Percentiles rank a stretch among this genome's conserved stretches.
Conservation (phyloP, 352 stramenopile genomes). For the Pythium phragmitis region DNA sequence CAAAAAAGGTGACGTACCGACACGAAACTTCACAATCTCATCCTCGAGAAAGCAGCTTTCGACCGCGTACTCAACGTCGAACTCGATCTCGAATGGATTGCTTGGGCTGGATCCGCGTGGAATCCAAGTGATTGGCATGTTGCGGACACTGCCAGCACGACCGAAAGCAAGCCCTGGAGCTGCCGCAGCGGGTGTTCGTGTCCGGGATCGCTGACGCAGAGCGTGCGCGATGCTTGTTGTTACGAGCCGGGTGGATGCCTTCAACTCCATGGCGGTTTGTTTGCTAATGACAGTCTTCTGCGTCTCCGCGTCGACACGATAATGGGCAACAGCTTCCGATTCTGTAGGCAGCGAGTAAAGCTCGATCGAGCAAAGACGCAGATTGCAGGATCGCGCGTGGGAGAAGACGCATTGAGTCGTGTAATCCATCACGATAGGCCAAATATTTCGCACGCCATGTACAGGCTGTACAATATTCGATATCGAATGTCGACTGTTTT, state of each 20-base stretch:
- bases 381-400: no score
- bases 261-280: background rate
- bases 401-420: no score
- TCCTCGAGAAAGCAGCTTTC: constrained; percentile 20
- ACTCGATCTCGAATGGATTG: constrained; percentile 58
- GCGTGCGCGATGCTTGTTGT: background rate
- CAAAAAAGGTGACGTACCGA: constrained; percentile 26
- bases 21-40: constrained; percentile 46
- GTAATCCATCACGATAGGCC: no score
- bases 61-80: constrained; percentile 26
- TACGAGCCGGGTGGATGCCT: background rate
- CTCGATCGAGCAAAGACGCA: no score
- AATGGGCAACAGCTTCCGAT: no score
- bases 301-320: background rate
- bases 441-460: no score
- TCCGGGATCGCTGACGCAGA: background rate
- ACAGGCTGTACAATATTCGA: no score
- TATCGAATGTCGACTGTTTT: no score
- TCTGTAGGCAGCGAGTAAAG: no score
- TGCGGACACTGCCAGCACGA: background rate
- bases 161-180: background rate
- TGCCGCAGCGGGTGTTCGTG: background rate
- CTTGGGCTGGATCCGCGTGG: background rate
- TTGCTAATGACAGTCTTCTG: background rate
- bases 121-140: background rate